These are phyloP conservation scores for Agroathelia rolfsii DNA, from an alignment of 1,284 basidiomycete genomes.

Conservation along the genomic window DNA sequence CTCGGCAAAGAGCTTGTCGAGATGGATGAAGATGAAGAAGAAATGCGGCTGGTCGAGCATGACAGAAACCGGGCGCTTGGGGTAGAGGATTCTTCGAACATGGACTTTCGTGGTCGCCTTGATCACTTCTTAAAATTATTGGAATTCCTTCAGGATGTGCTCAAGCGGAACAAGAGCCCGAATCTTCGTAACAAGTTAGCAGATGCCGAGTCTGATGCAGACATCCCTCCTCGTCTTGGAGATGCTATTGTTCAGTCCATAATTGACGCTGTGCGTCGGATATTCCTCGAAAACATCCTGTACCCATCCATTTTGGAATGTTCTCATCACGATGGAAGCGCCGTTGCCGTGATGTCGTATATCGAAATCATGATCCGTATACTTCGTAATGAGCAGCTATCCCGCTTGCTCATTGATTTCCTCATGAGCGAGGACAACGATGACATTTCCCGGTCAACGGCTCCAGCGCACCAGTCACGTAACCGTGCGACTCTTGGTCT, in stretches of 20 bases:
- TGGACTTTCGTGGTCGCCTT: conserved; percentile 72
- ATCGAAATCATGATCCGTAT: conserved; percentile 82
- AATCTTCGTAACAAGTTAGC: conserved; percentile 27
- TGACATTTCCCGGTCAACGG: conserved; percentile 39
- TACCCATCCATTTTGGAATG: conserved; percentile 93
- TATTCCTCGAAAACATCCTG: conserved; percentile 87
- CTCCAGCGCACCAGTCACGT: too few species aligned
- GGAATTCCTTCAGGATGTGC: conserved; percentile 87
- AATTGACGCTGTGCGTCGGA: conserved; percentile 73
- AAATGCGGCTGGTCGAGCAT: conserved; percentile 36
- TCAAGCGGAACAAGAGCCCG: conserved; percentile 63
- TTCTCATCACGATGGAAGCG: conserved; percentile 86
- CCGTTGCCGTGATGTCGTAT: conserved; percentile 95
- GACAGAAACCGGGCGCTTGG: conserved; percentile 53
- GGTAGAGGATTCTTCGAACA: conserved; percentile 63
- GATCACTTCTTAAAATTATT: conserved; percentile 85
- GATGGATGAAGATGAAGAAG: conserved; percentile 45
- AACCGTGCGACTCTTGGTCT: conserved; percentile 31
- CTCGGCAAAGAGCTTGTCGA: conserved; percentile 47
- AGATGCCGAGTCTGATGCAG: conserved; percentile 31
- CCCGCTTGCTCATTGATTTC: conserved; percentile 66
- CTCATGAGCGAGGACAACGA: conserved; percentile 78
- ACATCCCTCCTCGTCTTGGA: conserved; percentile 57
- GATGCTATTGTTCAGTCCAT: conserved; percentile 74
- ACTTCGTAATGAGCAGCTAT: conserved; percentile 60